phyloP scores from a whole-genome alignment of 2,329 filamentous ascomycete species.

The Dendryphion nanum region DNA sequence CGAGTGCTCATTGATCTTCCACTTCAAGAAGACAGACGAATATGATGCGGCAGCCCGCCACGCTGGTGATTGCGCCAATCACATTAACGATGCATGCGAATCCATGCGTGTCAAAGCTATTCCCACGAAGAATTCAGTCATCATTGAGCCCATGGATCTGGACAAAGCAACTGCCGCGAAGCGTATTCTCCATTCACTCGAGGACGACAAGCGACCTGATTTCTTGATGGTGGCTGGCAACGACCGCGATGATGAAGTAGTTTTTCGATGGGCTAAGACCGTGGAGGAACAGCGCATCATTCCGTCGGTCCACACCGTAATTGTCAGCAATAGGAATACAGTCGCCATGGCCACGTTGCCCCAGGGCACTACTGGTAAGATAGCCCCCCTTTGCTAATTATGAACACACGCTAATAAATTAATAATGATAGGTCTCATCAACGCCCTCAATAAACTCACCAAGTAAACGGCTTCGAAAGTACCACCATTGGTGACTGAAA shows the following conservation, averaged over 20 bases:
- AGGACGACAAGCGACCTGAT: slow-evolving; percentile 52
- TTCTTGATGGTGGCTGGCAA: slow-evolving; percentile 90
- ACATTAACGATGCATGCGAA: slow-evolving; percentile 92
- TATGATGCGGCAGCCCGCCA: slow-evolving; percentile 71
- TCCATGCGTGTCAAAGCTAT: slow-evolving; percentile 81
- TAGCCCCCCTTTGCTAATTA: background rate
- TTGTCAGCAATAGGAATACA: slow-evolving; percentile 81
- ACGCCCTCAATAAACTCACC: slow-evolving; percentile 27
- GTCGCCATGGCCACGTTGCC: slow-evolving; percentile 82
- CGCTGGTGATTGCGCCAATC: slow-evolving; percentile 85
- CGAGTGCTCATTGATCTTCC: slow-evolving; percentile 88
- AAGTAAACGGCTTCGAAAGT: no score
- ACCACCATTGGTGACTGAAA: no score
- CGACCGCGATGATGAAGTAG: slow-evolving; percentile 87
- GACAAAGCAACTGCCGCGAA: slow-evolving; percentile 83
- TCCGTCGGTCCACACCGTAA: slow-evolving; percentile 75
- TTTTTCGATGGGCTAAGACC: slow-evolving; percentile 91
- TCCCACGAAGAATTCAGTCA: slow-evolving; percentile 73
- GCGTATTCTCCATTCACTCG: slow-evolving; percentile 61
- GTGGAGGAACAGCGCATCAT: slow-evolving; percentile 54
- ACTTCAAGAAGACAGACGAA: slow-evolving; percentile 82
- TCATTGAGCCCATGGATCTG: slow-evolving; percentile 82
- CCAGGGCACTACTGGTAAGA: slow-evolving; percentile 84
- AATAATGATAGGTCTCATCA: background rate
- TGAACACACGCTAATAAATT: background rate